Conservation (phyloP, 192 early-diverging fungal genomes). For the Coemansia sp. region DNA sequence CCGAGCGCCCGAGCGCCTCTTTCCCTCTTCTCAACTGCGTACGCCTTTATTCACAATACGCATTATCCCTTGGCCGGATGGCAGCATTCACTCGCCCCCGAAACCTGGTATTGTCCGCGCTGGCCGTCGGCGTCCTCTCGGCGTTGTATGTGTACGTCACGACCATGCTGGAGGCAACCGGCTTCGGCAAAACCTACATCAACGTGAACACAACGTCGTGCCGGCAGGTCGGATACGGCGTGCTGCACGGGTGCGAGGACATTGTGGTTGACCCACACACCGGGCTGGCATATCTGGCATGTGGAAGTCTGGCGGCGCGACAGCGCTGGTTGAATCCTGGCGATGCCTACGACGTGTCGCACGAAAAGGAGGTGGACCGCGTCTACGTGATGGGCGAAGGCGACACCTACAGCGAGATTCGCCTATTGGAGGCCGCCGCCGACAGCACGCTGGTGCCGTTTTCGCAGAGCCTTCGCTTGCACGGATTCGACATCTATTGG, state of each 20-base stretch:
- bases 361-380: constrained; percentile 33
- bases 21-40: no score
- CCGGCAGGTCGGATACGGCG: constrained; percentile 34
- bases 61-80: no score
- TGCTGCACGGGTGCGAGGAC: constrained; percentile 56
- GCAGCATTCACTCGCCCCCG: not conserved
- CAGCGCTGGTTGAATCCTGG: constrained; percentile 53
- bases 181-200: constrained; percentile 18
- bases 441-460: constrained; percentile 27
- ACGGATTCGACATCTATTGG: constrained; percentile 55
- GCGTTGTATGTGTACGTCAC: constrained; percentile 2
- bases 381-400: constrained; percentile 54
- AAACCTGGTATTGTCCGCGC: not conserved
- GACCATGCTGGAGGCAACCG: constrained; percentile 10
- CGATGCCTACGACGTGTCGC: constrained; percentile 24
- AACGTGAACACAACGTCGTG: constrained; percentile 41
- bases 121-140: not conserved
- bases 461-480: constrained; percentile 45
- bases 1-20: no score
- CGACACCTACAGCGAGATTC: constrained; percentile 21
- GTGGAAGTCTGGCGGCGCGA: constrained; percentile 44
- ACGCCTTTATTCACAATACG: no score
- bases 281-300: constrained; percentile 56
- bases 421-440: constrained; percentile 8
- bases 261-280: constrained; percentile 54